Percentiles rank a stretch among this genome's conserved stretches.
Conservation (phyloP, 2,329 filamentous ascomycete species). For the Seiridium cupressi region DNA sequence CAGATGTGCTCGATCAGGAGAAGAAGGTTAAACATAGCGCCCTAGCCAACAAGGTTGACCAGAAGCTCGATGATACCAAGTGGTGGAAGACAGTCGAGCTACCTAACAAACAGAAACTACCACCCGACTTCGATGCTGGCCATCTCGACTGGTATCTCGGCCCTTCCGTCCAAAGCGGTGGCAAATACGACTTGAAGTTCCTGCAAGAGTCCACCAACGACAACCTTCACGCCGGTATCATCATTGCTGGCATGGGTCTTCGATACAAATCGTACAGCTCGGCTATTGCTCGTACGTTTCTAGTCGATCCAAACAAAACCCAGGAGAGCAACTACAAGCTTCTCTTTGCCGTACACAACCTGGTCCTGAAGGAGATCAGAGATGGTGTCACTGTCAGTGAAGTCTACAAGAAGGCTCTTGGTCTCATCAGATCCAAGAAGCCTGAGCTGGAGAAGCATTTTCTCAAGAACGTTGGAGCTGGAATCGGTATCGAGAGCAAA, state of each 20-base stretch:
- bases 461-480: slow-evolving; percentile 85
- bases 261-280: slow-evolving; percentile 96
- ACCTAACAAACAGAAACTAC: slow-evolving; percentile 71
- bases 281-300: slow-evolving; percentile 86
- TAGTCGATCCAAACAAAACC: slow-evolving; percentile 94
- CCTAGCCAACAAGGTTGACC: slow-evolving; percentile 82
- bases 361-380: slow-evolving; percentile 86
- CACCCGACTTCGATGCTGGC: slow-evolving; percentile 79
- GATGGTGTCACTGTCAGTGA: slow-evolving; percentile 87
- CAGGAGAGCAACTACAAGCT: slow-evolving; percentile 95
- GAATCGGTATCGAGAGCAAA: slow-evolving; percentile 88
- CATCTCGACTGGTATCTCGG: slow-evolving; percentile 94
- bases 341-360: slow-evolving; percentile 77
- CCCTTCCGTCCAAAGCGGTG: slow-evolving; percentile 90
- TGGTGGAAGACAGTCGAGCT: slow-evolving; percentile 84
- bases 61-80: slow-evolving; percentile 88
- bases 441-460: slow-evolving; percentile 96
- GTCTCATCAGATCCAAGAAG: slow-evolving; percentile 82
- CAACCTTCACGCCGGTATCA: slow-evolving; percentile 84
- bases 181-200: slow-evolving; percentile 89
- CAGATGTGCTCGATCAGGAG: slow-evolving; percentile 88
- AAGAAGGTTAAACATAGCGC: slow-evolving; percentile 93
- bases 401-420: slow-evolving; percentile 83
- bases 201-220: slow-evolving; percentile 77
- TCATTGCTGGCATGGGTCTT: slow-evolving; percentile 86